A percentile compares a stretch with the other conserved stretches of the same genome.
Conservation (phyloP, 1,139 yeast genomes). For the Yamadazyma sp. region DNA sequence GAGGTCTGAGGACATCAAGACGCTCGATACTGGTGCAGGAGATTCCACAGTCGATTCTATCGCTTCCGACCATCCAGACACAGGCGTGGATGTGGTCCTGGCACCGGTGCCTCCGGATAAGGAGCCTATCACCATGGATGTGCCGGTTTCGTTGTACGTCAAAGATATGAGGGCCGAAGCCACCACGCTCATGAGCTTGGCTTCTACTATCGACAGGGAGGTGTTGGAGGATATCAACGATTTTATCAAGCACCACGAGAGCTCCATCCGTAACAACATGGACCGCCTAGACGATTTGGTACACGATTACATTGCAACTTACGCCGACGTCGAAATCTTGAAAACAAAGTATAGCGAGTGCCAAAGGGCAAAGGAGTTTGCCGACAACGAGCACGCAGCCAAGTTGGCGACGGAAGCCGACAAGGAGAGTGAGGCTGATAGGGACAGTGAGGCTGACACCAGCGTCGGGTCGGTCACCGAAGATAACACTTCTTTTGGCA, state of each 20-base stretch:
- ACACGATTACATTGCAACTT: slow-evolving; percentile 27
- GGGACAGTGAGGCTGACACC: slow-evolving; percentile 2
- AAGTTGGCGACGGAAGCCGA: slow-evolving; percentile 3
- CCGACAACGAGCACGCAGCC: slow-evolving; percentile 17
- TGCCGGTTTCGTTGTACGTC: slow-evolving; percentile 15
- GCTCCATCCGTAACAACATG: slow-evolving; percentile 27
- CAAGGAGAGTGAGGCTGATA: slow-evolving; percentile 3
- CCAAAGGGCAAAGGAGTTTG: slow-evolving; percentile 31
- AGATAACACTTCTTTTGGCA: slow-evolving; percentile 7
- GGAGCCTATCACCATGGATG: slow-evolving; percentile 12
- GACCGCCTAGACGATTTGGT: slow-evolving; percentile 26
- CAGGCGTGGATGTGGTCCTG: not conserved
- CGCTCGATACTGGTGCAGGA: not conserved
- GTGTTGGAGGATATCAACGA: slow-evolving; percentile 37
- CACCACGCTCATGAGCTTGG: slow-evolving; percentile 24
- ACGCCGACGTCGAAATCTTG: slow-evolving; percentile 28
- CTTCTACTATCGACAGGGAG: slow-evolving; percentile 36
- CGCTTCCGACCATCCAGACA: too few relatives aligned
- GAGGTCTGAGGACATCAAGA: slow-evolving; percentile 7
- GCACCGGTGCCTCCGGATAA: not conserved
- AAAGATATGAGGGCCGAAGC: slow-evolving; percentile 26
- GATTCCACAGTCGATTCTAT: not conserved
- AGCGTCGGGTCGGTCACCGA: slow-evolving; percentile 3
- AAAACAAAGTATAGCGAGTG: slow-evolving; percentile 34
- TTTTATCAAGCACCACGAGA: slow-evolving; percentile 40